Percentiles rank a stretch among this genome's conserved stretches.
Conservation (phyloP, 768 basidiomycete species). For the Serendipita vermifera region DNA sequence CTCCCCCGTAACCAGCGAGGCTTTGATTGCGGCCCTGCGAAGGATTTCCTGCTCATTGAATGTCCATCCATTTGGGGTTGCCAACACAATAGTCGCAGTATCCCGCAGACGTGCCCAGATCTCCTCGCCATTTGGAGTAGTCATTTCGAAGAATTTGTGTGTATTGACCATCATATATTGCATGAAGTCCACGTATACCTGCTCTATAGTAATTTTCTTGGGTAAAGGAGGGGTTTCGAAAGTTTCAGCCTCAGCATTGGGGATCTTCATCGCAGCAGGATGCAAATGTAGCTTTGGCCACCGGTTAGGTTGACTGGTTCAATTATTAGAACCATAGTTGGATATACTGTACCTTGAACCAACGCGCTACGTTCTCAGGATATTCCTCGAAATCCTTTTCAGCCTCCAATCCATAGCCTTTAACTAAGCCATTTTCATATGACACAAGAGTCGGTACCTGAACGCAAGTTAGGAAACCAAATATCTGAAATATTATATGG, state of each 20-base stretch:
- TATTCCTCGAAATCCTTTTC: neutral
- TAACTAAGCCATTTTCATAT: neutral
- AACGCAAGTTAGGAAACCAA: neutral
- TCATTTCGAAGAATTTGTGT: constrained; percentile 31
- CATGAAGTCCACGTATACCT: constrained; percentile 40
- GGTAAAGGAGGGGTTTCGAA: constrained; percentile 33
- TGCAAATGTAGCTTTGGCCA: constrained; percentile 7
- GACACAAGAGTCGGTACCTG: neutral
- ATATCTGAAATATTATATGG: neutral
- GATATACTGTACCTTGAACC: constrained; percentile 9
- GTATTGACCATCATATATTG: constrained; percentile 34
- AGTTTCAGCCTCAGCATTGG: neutral
- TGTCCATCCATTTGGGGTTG: constrained; percentile 39
- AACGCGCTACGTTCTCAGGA: neutral
- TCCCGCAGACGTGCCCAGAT: constrained; percentile 6
- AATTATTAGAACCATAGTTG: too few relatives aligned
- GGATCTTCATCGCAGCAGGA: neutral
- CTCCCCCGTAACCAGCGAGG: constrained; percentile 27
- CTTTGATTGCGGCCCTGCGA: constrained; percentile 31
- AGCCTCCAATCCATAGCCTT: neutral
- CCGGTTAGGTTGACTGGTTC: too few relatives aligned
- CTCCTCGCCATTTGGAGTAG: constrained; percentile 8
- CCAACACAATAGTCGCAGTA: constrained; percentile 31
- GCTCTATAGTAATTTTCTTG: constrained; percentile 27
- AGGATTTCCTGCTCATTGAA: constrained; percentile 33